phyloP scores from a whole-genome alignment of 495 filamentous ascomycete species.

The Chaetomium cochliodes region DNA sequence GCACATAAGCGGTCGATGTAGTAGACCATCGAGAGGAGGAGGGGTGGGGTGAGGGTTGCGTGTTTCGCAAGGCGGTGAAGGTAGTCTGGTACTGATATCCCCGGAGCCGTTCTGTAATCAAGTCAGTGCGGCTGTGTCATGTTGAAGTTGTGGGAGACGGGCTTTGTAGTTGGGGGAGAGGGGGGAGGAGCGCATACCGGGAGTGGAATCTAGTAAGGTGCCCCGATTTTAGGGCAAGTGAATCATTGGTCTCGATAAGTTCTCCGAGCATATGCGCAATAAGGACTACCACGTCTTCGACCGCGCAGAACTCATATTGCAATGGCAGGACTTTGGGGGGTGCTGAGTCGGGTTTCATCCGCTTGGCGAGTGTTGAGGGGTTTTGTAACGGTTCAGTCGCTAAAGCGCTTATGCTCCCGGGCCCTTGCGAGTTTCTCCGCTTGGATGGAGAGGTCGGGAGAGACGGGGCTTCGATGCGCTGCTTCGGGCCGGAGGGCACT shows the following conservation, averaged over 20 bases:
- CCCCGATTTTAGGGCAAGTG: slow-evolving; percentile 76
- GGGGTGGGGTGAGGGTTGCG: slow-evolving; percentile 86
- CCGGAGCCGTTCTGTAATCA: slow-evolving; percentile 70
- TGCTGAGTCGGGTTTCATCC: slow-evolving; percentile 43
- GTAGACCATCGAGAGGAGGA: slow-evolving; percentile 99
- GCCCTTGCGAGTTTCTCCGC: slow-evolving; percentile 50
- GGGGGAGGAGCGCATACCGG: slow-evolving; percentile 51
- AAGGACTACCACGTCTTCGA: slow-evolving; percentile 80
- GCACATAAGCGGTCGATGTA: slow-evolving; percentile 97
- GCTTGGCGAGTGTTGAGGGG: slow-evolving; percentile 49
- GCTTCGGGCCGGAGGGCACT: slow-evolving; percentile 14
- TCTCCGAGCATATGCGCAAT: slow-evolving; percentile 96
- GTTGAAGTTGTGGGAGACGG: background rate
- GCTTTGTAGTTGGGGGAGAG: background rate
- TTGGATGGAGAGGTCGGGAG: slow-evolving; percentile 44
- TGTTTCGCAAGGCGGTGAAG: slow-evolving; percentile 88
- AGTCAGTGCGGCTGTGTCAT: slow-evolving; percentile 25
- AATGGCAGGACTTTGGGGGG: slow-evolving; percentile 68
- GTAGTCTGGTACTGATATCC: slow-evolving; percentile 91
- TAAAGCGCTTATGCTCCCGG: slow-evolving; percentile 40
- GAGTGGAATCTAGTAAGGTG: slow-evolving; percentile 94
- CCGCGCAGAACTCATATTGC: slow-evolving; percentile 73
- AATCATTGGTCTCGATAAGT: slow-evolving; percentile 88
- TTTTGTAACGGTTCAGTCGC: slow-evolving; percentile 28
- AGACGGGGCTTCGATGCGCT: slow-evolving; percentile 21